Evolutionary conservation across 2,329 filamentous ascomycete genomes (phyloP).

Genomic region (Malbranchea zuffiana): DNA sequence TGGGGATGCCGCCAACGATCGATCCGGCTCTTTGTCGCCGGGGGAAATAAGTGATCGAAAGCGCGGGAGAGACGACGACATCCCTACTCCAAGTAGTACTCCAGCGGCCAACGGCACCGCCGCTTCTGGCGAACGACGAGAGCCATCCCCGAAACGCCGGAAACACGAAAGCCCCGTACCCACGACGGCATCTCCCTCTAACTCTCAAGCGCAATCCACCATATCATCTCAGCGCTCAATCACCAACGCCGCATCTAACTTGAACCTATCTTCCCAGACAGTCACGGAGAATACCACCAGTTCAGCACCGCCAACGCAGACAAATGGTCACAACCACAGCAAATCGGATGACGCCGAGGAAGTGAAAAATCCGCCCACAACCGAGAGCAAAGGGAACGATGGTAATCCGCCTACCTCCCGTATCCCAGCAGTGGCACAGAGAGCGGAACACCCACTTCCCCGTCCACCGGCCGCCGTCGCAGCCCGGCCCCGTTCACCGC

Average conservation of each 20-base stretch:
- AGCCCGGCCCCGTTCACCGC: no score
- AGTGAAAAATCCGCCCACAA: conserved; percentile 1
- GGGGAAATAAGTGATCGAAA: conserved; percentile 15
- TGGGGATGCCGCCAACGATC: background rate
- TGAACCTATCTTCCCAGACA: background rate
- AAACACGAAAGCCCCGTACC: conserved; percentile 3
- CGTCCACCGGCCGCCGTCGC: conserved; percentile 6
- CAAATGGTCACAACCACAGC: no score
- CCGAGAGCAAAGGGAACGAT: no score
- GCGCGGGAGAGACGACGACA: conserved; percentile 12
- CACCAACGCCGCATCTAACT: conserved; percentile 4
- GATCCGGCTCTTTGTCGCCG: conserved; percentile 8
- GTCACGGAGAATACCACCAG: background rate
- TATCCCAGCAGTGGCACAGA: background rate
- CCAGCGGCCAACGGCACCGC: conserved; percentile 1
- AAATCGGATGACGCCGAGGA: background rate
- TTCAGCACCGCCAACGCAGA: no score
- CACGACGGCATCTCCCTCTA: background rate
- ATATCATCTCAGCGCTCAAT: background rate
- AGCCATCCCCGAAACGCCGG: conserved; percentile 7
- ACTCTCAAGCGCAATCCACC: background rate
- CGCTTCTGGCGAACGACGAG: background rate
- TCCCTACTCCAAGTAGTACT: background rate
- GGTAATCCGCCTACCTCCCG: background rate
- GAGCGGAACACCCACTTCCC: conserved; percentile 9